Base-by-base conservation (phyloP, 2,329 filamentous ascomycete genomes). In the Nemania abortiva region DNA sequence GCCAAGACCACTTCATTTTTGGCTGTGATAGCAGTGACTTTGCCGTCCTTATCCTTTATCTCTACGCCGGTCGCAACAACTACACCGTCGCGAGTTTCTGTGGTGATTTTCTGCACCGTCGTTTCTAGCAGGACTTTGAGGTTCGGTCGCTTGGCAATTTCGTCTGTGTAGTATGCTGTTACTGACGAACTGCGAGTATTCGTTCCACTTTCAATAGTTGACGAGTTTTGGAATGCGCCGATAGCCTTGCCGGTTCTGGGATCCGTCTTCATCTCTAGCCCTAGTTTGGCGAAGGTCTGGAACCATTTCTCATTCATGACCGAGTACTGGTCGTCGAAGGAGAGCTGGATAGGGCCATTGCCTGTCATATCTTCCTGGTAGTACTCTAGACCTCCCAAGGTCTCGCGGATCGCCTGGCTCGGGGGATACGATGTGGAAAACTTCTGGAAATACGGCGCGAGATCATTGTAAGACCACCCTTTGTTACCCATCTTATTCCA, bases 1-100 rank as follows among this genome's bases (percentile, higher is more conserved):
- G 82, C 79, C 3, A 86, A 72, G 49, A 85, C 79, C 0, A 85
- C 78, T 64, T 85, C 84, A 2, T 63, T 66, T 7, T 20, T 59
- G 18, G 73, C 76, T 1, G 18, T 29, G 2, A 75, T n/a, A 4
- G 57, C 68, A 6, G 39, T 64, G 29, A 61, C 54, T 18, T 70
- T 52, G 24, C 77, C 78, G 18, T 75, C 70, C 56, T 76, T 76
- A 50, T 71, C 68, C 52, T 61, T 70, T 20, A 79, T 64, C 53
- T 78, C 70, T 24, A 82, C 79, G 6, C 81, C 81, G 0, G 75
- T 79, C 4, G 80, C 80, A 1, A 75, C 61, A 34, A 78, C 71
- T 13, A 76, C 65, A 6, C 70, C 70, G 18, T 74, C 72, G 1
- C 66, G 65, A 20, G 62, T 60, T 18, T 76, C 70, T 1, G 82